Evolutionary conservation across 1,284 basidiomycete species (phyloP), one percentile per base, ranked within the genome.

Genomic region (Ustilago tritici): DNA sequence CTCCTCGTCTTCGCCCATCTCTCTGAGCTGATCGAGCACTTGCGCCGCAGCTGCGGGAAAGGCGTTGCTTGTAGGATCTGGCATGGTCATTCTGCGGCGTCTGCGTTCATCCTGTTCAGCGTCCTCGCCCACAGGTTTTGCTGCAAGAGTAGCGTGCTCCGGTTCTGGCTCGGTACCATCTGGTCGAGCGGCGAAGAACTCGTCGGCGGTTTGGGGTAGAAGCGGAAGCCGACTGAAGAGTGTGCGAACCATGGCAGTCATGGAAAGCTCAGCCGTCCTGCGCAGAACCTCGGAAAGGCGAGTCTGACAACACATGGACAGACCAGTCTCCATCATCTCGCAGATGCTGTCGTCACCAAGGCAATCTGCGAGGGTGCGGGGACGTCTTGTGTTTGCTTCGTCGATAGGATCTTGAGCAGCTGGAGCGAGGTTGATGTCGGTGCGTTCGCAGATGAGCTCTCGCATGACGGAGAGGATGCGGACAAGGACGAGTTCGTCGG

Each of bases 301-400:
- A 89, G 96, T 97, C 85, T 98, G 94, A 87, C 96, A 98, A 79
- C 95, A 95, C 82, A 97, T 98, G 40, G 95, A 97, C 75, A 99
- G 88, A 1, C 97, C 95, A 6, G 96, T 98, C 88, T 99, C 97
- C 83, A 99, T 89, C 91, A 99, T 95, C 88, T 98, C 96, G 86
- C 97, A 99, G 23, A 99, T 92, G 85, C 95, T 93, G 69, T 97
- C 91, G 83, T 99, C 96, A 43, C 93, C 74, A 10, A 86, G 79
- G 55, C 69, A 64, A 53, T 85, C 80, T 10, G 82, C 84, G 12
- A 85, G 70, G 2, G 68, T 65, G 35, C 34, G 49, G 4, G 60
- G 17, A 9, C 41, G 65, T 32, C 65, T 62, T 8, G 7, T 28
- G 10, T 35, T 59, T 2, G n/a, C 55, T 15, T 49, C 23, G 12